Evolutionary conservation across 2,329 filamentous ascomycete species (phyloP), one percentile per base, ranked within the genome.

Genomic region (Pseudogymnoascus sp.): DNA sequence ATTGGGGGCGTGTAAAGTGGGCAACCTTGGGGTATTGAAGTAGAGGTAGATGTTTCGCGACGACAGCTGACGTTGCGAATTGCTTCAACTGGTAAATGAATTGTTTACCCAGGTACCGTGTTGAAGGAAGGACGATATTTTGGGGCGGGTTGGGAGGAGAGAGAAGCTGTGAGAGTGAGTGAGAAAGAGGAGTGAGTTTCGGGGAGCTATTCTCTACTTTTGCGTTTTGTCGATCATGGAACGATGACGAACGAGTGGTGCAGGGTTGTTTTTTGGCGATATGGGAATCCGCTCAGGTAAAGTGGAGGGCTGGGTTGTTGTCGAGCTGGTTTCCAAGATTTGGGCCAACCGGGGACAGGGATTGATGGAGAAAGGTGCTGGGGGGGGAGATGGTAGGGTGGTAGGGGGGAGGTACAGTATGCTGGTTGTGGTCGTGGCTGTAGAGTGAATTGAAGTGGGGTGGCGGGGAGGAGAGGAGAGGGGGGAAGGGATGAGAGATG

Each of bases 351-450:
- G 33, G 33, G 36, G 36, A 36, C 31, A 39, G 58, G 31, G 67
- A 58, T 10, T 6, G 4, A 65, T 67, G 52, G 68, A 70, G 65
- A 67, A 65, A 63, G 67, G 64, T n/a, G 64, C 66, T 10, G 67
- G 68, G 2, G 36, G 69, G 10, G 69, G 69, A 67, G 3, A 64
- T 63, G 4, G 67, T 68, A 60, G 67, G 65, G 9, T 69, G 64
- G 0, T 35, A 60, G 29, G 40, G 65, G 40, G 59, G 65, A 45
- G 61, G 59, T 2, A 31, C 68, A 3, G 21, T 21, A 21, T 21
- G 21, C 45, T 71, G 66, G 69, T 37, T 13, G 58, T 58, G 27
- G 27, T 25, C 7, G 52, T 58, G 27, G 13, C 10, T 18, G 21
- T 58, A 39, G 37, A 39, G 37, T n/a, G 37, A 39, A 39, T 39